Percentiles rank a stretch among this genome's conserved stretches.
Evolutionary conservation across 306 rosid species (phyloP).

Genomic region (Glycyrrhiza uralensis): DNA sequence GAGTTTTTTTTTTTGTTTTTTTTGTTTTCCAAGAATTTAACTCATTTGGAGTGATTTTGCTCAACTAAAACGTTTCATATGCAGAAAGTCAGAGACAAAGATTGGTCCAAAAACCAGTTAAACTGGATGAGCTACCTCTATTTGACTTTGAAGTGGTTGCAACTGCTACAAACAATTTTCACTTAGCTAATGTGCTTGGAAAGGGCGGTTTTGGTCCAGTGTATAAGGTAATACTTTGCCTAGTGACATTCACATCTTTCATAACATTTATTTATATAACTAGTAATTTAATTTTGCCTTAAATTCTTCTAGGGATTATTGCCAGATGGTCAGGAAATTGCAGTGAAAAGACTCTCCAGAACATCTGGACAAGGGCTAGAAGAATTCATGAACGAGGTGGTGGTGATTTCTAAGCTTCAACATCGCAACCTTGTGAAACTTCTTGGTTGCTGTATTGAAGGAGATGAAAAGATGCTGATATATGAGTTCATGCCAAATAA

Average conservation of each 20-base stretch:
- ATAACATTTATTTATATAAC: neutral
- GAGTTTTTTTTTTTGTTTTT: neutral
- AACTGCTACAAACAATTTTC: conserved; percentile 43
- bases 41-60: neutral
- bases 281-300: neutral
- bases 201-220: conserved; percentile 42
- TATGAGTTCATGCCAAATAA: too few species aligned
- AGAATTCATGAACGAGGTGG: too few species aligned
- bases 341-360: conserved; percentile 42
- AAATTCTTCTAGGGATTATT: conserved; percentile 22
- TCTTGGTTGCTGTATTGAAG: too few species aligned
- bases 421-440: too few species aligned
- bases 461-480: too few species aligned
- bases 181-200: conserved; percentile 18
- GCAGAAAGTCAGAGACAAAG: conserved; percentile 22
- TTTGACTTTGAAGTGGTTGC: conserved; percentile 33
- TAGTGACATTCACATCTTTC: neutral
- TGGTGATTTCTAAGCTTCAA: too few species aligned
- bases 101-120: conserved; percentile 4
- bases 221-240: conserved; percentile 29
- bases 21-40: neutral
- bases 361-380: too few species aligned
- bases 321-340: conserved; percentile 42
- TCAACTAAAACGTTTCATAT: neutral
- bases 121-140: conserved; percentile 41